phyloP scores from a whole-genome alignment of 2,329 filamentous ascomycete genomes.

The Aspergillus sp. region DNA sequence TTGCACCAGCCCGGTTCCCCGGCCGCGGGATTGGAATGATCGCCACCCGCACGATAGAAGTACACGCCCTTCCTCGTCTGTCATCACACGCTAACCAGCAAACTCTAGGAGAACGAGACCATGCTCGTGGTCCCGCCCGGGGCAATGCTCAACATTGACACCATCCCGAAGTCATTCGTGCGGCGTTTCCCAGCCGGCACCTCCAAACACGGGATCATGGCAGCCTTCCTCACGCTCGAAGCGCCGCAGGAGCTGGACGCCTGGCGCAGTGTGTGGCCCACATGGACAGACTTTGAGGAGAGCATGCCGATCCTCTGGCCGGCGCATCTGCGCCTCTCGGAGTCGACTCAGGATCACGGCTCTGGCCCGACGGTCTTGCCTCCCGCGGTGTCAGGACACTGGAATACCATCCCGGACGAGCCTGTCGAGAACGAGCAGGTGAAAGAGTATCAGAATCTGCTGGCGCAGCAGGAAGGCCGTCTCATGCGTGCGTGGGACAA shows the following conservation, averaged over 20 bases:
- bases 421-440: conserved; percentile 23
- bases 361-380: conserved; percentile 23
- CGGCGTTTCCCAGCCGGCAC: conserved; percentile 53
- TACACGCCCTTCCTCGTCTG: too few relatives aligned
- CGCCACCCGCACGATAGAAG: conserved; percentile 64
- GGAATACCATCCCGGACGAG: conserved; percentile 28
- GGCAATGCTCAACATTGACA: conserved; percentile 62
- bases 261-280: conserved; percentile 70
- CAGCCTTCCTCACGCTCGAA: conserved; percentile 60
- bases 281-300: conserved; percentile 55
- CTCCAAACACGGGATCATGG: conserved; percentile 69
- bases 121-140: conserved; percentile 64
- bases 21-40: conserved; percentile 75
- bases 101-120: conserved; percentile 52
- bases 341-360: conserved; percentile 21
- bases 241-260: conserved; percentile 45
- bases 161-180: conserved; percentile 55
- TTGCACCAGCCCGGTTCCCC: conserved; percentile 65
- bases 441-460: conserved; percentile 33
- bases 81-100: neutral
- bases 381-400: conserved; percentile 35
- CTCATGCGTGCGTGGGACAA: conserved; percentile 51
- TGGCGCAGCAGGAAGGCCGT: conserved; percentile 54
- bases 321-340: conserved; percentile 36
- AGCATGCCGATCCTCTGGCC: conserved; percentile 60